Base-by-base conservation (phyloP, 2,329 filamentous ascomycete species). In the Scedosporium dehoogii region DNA sequence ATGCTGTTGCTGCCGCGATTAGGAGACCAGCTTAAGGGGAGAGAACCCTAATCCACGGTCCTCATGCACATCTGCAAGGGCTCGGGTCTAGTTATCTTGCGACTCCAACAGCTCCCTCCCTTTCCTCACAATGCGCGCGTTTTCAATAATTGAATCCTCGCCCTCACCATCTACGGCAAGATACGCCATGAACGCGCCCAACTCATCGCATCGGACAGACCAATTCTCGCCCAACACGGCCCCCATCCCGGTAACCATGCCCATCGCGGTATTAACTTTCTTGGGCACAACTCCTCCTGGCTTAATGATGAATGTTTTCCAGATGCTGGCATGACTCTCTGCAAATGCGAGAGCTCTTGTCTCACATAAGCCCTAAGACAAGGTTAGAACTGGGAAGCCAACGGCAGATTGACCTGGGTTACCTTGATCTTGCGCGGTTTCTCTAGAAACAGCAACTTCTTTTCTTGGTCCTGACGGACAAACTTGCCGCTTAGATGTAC, bases 401-500 rank as follows among this genome's bases (percentile, higher is more conserved):
- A 12, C 18, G 23, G 4, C 29, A 46, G 21, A 16, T 9, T 44
- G 38, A 41, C 2, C 60, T n/a, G n/a, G n/a, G n/a, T 3, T 66
- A 70, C 69, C 64, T 69, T 70, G 16, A 68, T 60, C 56, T 70
- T 71, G 41, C 69, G 66, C 41, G 63, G 56, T 12, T 70, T 67
- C 2, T 65, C 68, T 21, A 69, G 51, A 0, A 69, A 69, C 65
- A 68, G 71, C 16, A 75, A 16, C 27, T 63, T 70, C 21, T 66
- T 61, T 5, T 72, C 67, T 61, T 75, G 73, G 18, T 75, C 66
- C 18, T 69, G 71, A 10, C 67, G 64, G 0, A 73, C 72, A 33
- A 72, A 73, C 14, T 68, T 71, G 1, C 73, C 73, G 46, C 73
- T 73, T 4, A 75, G 63, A 44, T 71, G 72, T 2, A 75, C 66